phyloP scores from a whole-genome alignment of 2,329 filamentous ascomycete species.

The Colletotrichum sp. region DNA sequence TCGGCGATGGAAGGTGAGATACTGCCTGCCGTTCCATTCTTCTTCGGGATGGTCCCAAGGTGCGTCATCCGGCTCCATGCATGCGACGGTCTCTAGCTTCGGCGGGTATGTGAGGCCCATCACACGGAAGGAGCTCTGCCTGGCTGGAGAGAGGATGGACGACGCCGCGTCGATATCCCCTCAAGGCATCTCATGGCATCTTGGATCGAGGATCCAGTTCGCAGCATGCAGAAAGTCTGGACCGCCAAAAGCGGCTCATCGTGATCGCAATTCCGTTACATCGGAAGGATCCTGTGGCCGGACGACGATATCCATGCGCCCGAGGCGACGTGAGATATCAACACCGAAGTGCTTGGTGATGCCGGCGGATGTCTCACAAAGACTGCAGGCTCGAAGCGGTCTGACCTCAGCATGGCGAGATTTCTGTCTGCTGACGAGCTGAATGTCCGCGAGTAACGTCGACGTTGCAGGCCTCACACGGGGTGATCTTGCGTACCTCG shows the following conservation, averaged over 20 bases:
- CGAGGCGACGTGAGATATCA: background rate
- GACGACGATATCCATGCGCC: background rate
- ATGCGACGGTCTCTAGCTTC: constrained; percentile 16
- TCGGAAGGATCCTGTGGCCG: background rate
- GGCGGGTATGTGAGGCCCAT: constrained; percentile 25
- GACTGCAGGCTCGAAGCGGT: constrained; percentile 9
- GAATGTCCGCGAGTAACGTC: background rate
- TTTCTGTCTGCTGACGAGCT: constrained; percentile 6
- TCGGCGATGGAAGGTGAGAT: background rate
- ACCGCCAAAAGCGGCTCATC: background rate
- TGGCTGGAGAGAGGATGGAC: background rate
- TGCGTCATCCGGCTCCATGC: constrained; percentile 22
- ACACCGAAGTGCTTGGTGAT: background rate
- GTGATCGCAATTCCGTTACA: background rate
- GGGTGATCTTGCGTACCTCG: background rate
- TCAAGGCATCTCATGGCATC: background rate
- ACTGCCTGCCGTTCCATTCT: background rate
- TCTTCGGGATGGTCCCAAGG: constrained; percentile 7
- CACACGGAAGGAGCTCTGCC: constrained; percentile 9
- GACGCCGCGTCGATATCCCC: background rate
- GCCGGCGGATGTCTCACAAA: constrained; percentile 10
- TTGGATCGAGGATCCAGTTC: constrained; percentile 7
- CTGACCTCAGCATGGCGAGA: constrained; percentile 12
- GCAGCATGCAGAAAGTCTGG: background rate
- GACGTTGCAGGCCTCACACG: background rate